Evolutionary conservation across 805 yeast species (phyloP).

Genomic region (Pichia heedii): DNA sequence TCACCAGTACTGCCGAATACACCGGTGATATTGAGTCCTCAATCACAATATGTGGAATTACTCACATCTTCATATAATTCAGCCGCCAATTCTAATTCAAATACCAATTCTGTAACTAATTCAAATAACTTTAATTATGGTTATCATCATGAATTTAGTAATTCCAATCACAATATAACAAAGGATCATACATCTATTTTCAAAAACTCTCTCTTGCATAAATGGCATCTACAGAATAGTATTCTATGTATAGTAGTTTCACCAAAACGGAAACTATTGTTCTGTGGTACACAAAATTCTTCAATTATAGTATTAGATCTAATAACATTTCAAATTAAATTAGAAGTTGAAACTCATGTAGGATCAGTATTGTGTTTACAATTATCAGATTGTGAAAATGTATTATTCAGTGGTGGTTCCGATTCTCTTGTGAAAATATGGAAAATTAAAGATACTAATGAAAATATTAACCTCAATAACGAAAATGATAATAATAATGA

Average conservation of each 20-base stretch:
- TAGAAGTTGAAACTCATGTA: constrained; percentile 50
- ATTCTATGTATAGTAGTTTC: constrained; percentile 64
- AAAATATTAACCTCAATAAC: background rate
- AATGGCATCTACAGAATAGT: constrained; percentile 68
- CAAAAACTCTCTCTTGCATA: constrained; percentile 36
- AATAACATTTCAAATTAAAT: constrained; percentile 47
- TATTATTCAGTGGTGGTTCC: constrained; percentile 76
- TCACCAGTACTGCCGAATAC: too few species aligned
- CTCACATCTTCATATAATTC: background rate
- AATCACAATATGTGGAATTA: background rate
- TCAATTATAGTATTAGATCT: constrained; percentile 65
- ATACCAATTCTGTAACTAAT: too few species aligned
- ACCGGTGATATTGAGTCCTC: background rate
- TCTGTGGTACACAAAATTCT: constrained; percentile 90
- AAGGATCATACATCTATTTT: constrained; percentile 9
- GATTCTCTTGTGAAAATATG: constrained; percentile 86
- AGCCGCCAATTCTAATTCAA: background rate
- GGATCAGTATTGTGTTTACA: constrained; percentile 70
- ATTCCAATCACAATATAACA: constrained; percentile 4
- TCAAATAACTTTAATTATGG: too few species aligned
- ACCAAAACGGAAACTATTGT: constrained; percentile 47
- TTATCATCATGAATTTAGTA: constrained; percentile 8
- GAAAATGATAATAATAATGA: background rate
- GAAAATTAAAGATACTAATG: constrained; percentile 39
- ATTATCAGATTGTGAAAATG: constrained; percentile 43